Percentiles rank a stretch among this genome's conserved stretches.
These are phyloP conservation scores for Boechera stricta DNA, from an alignment of 345 rosid species.

Conservation along the genomic window DNA sequence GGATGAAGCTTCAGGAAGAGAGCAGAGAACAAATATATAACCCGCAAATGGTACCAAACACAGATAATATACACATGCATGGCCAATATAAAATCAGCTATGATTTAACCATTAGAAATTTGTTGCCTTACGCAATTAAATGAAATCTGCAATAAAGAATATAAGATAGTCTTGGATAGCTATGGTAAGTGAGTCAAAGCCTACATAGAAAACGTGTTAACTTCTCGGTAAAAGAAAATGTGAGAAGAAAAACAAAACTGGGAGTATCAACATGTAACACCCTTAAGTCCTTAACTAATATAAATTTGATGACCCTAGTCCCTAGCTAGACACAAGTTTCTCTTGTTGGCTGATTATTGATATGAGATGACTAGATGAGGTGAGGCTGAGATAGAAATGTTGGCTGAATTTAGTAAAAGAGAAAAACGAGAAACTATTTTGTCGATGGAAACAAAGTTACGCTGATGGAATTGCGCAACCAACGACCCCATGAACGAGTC, in stretches of 20 bases:
- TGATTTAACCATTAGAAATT: conserved; percentile 15
- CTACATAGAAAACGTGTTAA: conserved; percentile 9
- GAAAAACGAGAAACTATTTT: not conserved
- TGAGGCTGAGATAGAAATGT: not conserved
- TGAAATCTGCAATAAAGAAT: conserved; percentile 11
- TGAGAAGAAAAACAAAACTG: not conserved
- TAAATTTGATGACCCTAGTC: not conserved
- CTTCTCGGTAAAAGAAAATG: not conserved
- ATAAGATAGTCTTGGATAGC: conserved; percentile 6
- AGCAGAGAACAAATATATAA: conserved; percentile 21
- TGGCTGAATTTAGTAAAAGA: conserved; percentile 4
- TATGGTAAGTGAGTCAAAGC: not conserved
- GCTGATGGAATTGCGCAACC: conserved; percentile 38
- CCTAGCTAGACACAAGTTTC: not conserved
- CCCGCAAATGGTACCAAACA: not conserved
- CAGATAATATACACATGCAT: not conserved
- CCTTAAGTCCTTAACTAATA: not conserved
- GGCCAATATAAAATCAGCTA: not conserved
- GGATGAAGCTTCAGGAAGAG: conserved; percentile 22
- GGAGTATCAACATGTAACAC: conserved; percentile 6
- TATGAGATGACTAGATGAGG: no score
- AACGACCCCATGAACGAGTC: conserved; percentile 34
- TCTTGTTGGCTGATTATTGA: not conserved
- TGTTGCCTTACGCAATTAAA: conserved; percentile 9
- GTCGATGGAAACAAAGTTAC: conserved; percentile 30